Evolutionary conservation across 495 filamentous ascomycete genomes (phyloP), one percentile per base, ranked within the genome.

Genomic region (Neohortaea acidophila): DNA sequence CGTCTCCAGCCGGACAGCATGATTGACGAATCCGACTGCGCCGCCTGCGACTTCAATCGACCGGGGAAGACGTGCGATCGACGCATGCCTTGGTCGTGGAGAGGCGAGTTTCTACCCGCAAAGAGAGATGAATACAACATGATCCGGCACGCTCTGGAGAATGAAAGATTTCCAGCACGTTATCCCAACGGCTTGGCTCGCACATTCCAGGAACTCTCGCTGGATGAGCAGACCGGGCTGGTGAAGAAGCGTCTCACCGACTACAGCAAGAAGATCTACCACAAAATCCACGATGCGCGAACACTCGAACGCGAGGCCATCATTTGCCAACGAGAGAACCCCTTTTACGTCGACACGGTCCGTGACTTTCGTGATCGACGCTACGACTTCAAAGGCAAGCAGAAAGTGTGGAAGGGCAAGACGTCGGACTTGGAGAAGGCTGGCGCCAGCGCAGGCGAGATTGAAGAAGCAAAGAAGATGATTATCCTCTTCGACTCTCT

Each of bases 111-210:
- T 43, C 63, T 99, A 36, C 89, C 89, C 20, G 85, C 89, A 4
- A 94, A 96, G 51, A 71, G 82, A 38, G 85, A 96, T 51, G 89
- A 99, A 52, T 99, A 99, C 64, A 96, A 94, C 59, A 99, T 99
- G 89, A 91, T 99, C 47, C 70, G 82, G 39, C 75, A 85, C 49
- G 77, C 87, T 2, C 69, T 94, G n/a, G 79, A 84, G 51, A 96
- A 93, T 38, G 89, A 99, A 54, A 72, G 62, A 28, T 99, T 99
- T 51, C 89, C 89, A 0, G 73, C 75, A 3, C 76, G 72, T 47
- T 66, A 63, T 22, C 75, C 83, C 13, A 82, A 75, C 44, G 65
- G 66, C 13, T 77, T 80, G 2, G 62, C 68, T 53, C 67, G 84
- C 38, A 70, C 73, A 0, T 99, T 93, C 51, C 72, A 78, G 41